Base-by-base conservation (phyloP, 495 filamentous ascomycete species). In the Opeltia flavorubescens region DNA sequence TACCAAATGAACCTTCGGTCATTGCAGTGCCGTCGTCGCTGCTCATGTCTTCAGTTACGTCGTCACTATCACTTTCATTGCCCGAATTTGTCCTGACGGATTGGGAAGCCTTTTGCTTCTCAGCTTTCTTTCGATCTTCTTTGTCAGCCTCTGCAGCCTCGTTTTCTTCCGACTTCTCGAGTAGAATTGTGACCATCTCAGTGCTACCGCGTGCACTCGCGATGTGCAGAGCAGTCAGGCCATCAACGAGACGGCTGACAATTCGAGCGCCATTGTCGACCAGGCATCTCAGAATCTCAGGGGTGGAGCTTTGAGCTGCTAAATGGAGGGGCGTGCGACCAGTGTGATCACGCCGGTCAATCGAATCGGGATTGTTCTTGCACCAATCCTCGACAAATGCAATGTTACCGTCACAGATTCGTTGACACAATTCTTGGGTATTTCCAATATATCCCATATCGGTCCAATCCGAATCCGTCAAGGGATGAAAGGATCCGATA, bases 321-420 rank as follows among this genome's bases (percentile, higher is more conserved):
- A 93, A 66, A 48, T 89, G 86, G 9, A 89, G 65, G 4, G 86
- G 86, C 3, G 84, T 83, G 18, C 86, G 67, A 8, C 86, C 86
- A n/a, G 82, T 86, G 52, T 82, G 81, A 52, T 93, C 85, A 11
- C 86, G 66, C 13, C 62, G 62, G 51, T 88, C 76, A 1, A 77
- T 67, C 55, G 83, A 71, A 9, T 70, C 60, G 9, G 61, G 72
- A 46, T 82, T 76, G 51, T 79, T 70, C 1, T 62, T 55, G 26
- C 83, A 74, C 78, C 80, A 88, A 31, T 73, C 69, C 47, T 76
- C 55, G n/a, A 89, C 81, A 43, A 72, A 65, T 23, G 78, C 70
- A 4, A 80, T 46, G 59, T 89, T 76, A 4, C 66, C 65, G 45
- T 87, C 76, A 6, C 85, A 75, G 30, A 93, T 89, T 0, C 81